Evolutionary conservation across 331 rosid genomes (phyloP).

Genomic region (Cucumis variabilis): DNA sequence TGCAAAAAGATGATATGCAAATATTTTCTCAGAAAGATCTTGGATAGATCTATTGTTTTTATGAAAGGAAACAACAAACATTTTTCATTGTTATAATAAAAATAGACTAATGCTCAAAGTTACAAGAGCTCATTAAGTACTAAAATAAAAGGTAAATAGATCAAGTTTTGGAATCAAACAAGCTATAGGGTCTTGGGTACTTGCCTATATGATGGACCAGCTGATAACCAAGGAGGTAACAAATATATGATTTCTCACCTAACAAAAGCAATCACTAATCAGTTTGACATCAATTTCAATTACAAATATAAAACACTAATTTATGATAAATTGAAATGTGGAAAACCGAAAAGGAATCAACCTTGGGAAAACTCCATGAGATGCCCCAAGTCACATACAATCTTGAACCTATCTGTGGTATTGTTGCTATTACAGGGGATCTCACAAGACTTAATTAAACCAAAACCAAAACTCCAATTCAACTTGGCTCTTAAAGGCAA

Average conservation of each 20-base stretch:
- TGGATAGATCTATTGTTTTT: too few relatives aligned
- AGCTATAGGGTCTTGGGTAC: slow-evolving; percentile 34
- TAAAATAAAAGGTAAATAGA: background rate
- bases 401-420: too few relatives aligned
- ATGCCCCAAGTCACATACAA: slow-evolving; percentile 83
- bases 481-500: too few relatives aligned
- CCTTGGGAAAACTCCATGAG: slow-evolving; percentile 96
- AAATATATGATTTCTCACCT: slow-evolving; percentile 64
- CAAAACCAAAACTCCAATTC: too few relatives aligned
- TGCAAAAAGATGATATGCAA: too few relatives aligned
- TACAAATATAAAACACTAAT: background rate
- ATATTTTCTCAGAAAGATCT: too few relatives aligned
- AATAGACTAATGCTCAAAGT: too few relatives aligned
- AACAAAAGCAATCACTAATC: slow-evolving; percentile 20
- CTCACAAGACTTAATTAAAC: too few relatives aligned
- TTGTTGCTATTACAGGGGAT: too few relatives aligned
- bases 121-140: background rate
- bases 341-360: slow-evolving; percentile 8
- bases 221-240: slow-evolving; percentile 74
- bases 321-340: background rate
- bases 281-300: background rate
- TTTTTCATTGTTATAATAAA: too few relatives aligned
- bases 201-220: slow-evolving; percentile 90
- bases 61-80: too few relatives aligned
- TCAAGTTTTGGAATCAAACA: background rate